Evolutionary conservation across 345 rosid species (phyloP), one percentile per base, ranked within the genome.

Genomic region (Eutrema yunnanense): DNA sequence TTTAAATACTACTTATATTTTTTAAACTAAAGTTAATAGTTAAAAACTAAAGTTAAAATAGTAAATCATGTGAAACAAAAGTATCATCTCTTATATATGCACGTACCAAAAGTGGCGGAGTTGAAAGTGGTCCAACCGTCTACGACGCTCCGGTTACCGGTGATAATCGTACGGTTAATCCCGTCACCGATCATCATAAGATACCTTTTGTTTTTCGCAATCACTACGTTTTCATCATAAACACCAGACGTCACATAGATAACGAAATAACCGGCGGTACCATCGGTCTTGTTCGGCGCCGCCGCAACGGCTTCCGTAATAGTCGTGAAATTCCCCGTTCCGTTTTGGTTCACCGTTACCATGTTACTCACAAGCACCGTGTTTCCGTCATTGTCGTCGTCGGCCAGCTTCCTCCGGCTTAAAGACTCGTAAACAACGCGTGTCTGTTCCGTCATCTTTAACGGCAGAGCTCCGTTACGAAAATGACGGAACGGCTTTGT

Each of bases 171-270:
- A 52, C 76, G 86, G 72, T 88, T 87, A 60, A 95, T 92, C 12
- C 97, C 99, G 4, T 86, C 99, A 7, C 98, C 99, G 3, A 92
- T 75, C 79, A 95, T 92, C 95, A 92, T 89, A 37, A 95, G 78
- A 52, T 85, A 88, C 27, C 56, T 77, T 80, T 92, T 95, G 55
- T 75, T 92, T 81, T 87, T 95, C 0, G 89, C 62, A 56, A 95
- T 79, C 43, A 86, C 71, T 4, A 95, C 78, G 9, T 90, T 86
- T 77, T 95, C 99, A 40, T 92, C 85, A 46, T 95, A 95, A 40
- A 85, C 82, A 30, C 97, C 99, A 0, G 87, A 84, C 0, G 79
- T 81, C 56, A 92, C 73, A 44, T 84, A 88, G 37, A 95, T 85
- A 88, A 95, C 67, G 78, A 87, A 92, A 74, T 92, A 95, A 6